phyloP scores from a whole-genome alignment of 345 rosid genomes.

The Anacardium occidentale region DNA sequence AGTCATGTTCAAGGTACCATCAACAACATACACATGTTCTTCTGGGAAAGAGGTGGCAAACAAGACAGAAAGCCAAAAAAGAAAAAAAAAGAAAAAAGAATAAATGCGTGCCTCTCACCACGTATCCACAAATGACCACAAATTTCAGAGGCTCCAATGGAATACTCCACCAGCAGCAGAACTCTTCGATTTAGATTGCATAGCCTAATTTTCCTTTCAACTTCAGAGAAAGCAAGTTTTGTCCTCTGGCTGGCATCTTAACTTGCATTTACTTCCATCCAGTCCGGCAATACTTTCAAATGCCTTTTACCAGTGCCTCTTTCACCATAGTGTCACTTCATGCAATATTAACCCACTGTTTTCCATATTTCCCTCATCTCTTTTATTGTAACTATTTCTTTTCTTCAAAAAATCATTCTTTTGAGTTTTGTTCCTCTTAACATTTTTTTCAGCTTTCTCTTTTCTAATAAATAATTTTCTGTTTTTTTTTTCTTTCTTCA shows the following conservation, averaged over 20 bases:
- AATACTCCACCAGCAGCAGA: conserved; percentile 39
- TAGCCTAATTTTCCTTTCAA: conserved; percentile 30
- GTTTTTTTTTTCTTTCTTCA: conserved; percentile 16
- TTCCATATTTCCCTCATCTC: conserved; percentile 11
- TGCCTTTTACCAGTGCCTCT: conserved; percentile 5
- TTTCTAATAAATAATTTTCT: no score
- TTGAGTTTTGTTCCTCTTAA: conserved; percentile 9
- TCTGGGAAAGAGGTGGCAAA: conserved; percentile 13
- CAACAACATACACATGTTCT: background rate
- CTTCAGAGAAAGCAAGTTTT: conserved; percentile 27
- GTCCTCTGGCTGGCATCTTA: conserved; percentile 25
- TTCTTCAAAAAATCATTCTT: conserved; percentile 1
- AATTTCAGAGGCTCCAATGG: conserved; percentile 35
- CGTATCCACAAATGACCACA: conserved; percentile 37
- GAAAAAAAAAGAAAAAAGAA: background rate
- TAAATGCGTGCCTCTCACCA: no score
- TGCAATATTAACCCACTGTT: conserved; percentile 3
- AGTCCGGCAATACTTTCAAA: conserved; percentile 18
- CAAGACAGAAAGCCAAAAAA: conserved; percentile 32
- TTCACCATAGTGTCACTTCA: background rate
- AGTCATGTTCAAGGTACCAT: background rate
- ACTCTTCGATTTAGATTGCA: conserved; percentile 41
- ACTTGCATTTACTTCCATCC: conserved; percentile 19
- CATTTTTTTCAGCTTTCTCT: no score
- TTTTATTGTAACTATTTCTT: conserved; percentile 13